Evolutionary conservation across 1,284 basidiomycete species (phyloP).

Genomic region (Neotropicomus parvogracilis): DNA sequence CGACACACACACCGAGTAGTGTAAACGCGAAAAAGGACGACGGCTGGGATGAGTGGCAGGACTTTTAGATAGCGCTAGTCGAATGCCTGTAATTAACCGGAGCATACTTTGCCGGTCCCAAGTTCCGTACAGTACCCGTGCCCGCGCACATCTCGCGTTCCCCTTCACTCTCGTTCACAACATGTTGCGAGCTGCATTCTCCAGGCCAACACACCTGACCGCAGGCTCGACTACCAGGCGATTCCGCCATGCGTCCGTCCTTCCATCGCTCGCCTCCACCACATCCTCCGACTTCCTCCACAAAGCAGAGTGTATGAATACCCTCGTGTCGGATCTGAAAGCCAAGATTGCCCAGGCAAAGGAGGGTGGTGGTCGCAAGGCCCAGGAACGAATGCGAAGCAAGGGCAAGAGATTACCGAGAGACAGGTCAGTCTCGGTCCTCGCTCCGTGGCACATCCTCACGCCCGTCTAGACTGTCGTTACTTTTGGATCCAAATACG

Average conservation of each 20-base stretch:
- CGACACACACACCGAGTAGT: constrained; percentile 21
- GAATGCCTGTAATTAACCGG: constrained; percentile 8
- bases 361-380: constrained; percentile 64
- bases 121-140: too few species aligned
- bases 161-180: too few species aligned
- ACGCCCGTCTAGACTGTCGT: constrained; percentile 44
- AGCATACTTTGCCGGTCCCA: constrained; percentile 6
- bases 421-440: constrained; percentile 61
- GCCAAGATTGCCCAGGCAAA: constrained; percentile 53
- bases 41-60: constrained; percentile 76
- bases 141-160: too few species aligned
- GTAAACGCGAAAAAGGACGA: constrained; percentile 43
- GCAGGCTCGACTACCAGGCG: constrained; percentile 12
- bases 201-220: constrained; percentile 13
- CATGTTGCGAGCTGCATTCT: constrained; percentile 24
- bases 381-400: constrained; percentile 72
- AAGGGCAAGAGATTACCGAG: constrained; percentile 85
- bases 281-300: constrained; percentile 66
- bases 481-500: constrained; percentile 79
- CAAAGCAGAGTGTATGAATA: constrained; percentile 66
- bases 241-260: constrained; percentile 62
- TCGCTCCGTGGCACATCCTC: background rate
- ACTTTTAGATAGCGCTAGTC: constrained; percentile 56
- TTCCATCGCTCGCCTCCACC: constrained; percentile 69
- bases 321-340: constrained; percentile 61